A percentile compares a stretch with the other conserved stretches of the same genome.
These are phyloP conservation scores for Asparagopsis taxiformis DNA, from an alignment of 31 red algal genomes.

Conservation along the genomic window DNA sequence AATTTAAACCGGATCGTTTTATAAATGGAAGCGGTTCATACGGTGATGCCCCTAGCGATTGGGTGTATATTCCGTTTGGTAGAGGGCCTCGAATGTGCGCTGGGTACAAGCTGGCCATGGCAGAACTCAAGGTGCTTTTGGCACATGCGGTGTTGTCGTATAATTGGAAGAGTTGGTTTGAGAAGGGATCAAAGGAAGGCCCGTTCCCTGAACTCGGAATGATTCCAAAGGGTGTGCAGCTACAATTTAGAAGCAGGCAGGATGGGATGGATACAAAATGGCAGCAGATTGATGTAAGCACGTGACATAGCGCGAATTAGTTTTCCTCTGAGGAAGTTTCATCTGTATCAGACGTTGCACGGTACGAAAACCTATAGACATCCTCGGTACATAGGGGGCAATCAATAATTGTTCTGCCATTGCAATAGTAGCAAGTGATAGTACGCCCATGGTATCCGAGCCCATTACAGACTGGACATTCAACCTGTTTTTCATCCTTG, in stretches of 20 bases:
- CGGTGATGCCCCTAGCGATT: constrained; percentile 84
- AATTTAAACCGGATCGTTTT: constrained; percentile 84
- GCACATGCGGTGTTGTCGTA: constrained; percentile 36
- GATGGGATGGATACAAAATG: constrained; percentile 1
- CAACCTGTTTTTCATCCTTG: constrained; percentile 22
- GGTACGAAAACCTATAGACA: constrained; percentile 58
- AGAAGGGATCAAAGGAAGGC: constrained; percentile 3
- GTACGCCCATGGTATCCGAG: constrained; percentile 74
- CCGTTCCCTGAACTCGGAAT: constrained; percentile 65
- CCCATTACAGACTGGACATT: constrained; percentile 71
- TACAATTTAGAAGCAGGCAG: not conserved
- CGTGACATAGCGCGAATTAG: too few relatives aligned
- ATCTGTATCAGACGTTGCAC: not conserved
- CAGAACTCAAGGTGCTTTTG: constrained; percentile 82
- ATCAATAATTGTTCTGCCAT: constrained; percentile 37
- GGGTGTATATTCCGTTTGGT: constrained; percentile 87
- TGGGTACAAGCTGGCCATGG: constrained; percentile 75
- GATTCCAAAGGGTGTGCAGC: constrained; percentile 44
- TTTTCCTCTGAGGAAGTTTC: too few relatives aligned
- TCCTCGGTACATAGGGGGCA: constrained; percentile 79
- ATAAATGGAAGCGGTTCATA: constrained; percentile 26
- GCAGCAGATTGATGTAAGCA: too few relatives aligned
- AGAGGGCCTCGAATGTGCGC: constrained; percentile 91
- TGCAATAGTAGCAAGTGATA: constrained; percentile 79
- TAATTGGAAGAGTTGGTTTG: constrained; percentile 42